Conservation (phyloP, 129 eudicot species). For the Dittrichia graveolens region DNA sequence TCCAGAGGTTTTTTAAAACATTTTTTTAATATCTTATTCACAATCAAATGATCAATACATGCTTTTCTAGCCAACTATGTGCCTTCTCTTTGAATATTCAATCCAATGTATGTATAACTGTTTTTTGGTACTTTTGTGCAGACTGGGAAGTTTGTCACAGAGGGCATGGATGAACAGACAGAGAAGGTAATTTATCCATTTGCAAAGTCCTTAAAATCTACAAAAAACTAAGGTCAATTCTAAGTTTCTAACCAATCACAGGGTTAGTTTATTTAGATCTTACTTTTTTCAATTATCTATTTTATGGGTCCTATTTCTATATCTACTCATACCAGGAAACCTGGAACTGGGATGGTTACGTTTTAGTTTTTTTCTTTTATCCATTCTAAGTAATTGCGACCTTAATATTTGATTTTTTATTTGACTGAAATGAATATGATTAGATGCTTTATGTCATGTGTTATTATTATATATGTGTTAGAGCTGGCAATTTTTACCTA, state of each 20-base stretch:
- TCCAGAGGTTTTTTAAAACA: slow-evolving; percentile 65
- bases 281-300: not conserved
- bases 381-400: not conserved
- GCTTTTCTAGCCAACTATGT: not conserved
- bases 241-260: not conserved
- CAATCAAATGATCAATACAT: not conserved
- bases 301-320: not conserved
- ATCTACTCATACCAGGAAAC: not conserved
- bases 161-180: slow-evolving; percentile 84
- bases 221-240: not conserved
- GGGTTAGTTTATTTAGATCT: not conserved
- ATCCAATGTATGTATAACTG: not conserved
- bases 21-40: not conserved
- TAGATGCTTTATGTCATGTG: not conserved
- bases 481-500: not conserved
- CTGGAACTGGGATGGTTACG: not conserved
- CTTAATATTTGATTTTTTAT: not conserved
- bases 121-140: slow-evolving; percentile 40
- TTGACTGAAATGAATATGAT: not conserved
- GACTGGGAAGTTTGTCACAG: slow-evolving; percentile 88
- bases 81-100: not conserved
- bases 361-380: not conserved
- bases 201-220: not conserved
- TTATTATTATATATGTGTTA: not conserved
- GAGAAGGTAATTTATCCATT: slow-evolving; percentile 69